Percentiles rank a stretch among this genome's conserved stretches.
Conservation (phyloP, 2,329 filamentous ascomycete species). For the Aspergillus costaricaensis region DNA sequence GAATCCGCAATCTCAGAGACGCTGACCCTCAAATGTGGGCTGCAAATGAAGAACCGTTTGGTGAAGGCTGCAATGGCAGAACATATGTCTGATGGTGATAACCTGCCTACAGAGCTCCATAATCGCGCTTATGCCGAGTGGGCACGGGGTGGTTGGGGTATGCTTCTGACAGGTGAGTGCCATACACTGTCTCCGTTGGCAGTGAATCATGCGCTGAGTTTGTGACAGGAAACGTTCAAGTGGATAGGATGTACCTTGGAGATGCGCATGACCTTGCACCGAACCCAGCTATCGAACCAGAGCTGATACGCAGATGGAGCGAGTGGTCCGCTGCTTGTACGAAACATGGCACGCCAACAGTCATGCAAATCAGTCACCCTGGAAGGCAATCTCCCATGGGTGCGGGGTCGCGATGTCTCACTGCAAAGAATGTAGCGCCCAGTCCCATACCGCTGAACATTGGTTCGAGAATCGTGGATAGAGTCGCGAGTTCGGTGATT, state of each 20-base stretch:
- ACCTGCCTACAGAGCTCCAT: slow-evolving; percentile 1
- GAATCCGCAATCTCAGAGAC: neutral
- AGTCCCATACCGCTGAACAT: slow-evolving; percentile 14
- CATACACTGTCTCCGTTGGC: neutral
- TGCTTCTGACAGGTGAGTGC: slow-evolving; percentile 9
- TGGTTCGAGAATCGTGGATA: neutral
- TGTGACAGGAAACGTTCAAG: slow-evolving; percentile 5
- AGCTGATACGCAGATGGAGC: slow-evolving; percentile 2
- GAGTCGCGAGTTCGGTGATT: neutral
- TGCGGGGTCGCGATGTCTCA: slow-evolving; percentile 31
- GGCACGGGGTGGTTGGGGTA: slow-evolving; percentile 8
- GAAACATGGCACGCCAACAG: slow-evolving; percentile 36
- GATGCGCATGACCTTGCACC: neutral
- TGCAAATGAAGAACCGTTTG: neutral
- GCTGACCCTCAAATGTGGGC: neutral
- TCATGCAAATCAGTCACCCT: slow-evolving; percentile 42
- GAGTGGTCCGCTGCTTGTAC: slow-evolving; percentile 6
- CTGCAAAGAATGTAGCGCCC: slow-evolving; percentile 24
- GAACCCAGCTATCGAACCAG: neutral
- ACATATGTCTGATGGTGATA: slow-evolving; percentile 3
- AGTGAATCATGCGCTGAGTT: neutral
- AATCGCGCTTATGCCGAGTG: slow-evolving; percentile 8
- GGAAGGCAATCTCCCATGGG: slow-evolving; percentile 39
- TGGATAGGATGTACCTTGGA: slow-evolving; percentile 10
- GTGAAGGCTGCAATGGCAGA: slow-evolving; percentile 13